Percentiles rank a stretch among this genome's conserved stretches.
Conservation (phyloP, 257 asterid genomes). For the Buddleja alternifolia region DNA sequence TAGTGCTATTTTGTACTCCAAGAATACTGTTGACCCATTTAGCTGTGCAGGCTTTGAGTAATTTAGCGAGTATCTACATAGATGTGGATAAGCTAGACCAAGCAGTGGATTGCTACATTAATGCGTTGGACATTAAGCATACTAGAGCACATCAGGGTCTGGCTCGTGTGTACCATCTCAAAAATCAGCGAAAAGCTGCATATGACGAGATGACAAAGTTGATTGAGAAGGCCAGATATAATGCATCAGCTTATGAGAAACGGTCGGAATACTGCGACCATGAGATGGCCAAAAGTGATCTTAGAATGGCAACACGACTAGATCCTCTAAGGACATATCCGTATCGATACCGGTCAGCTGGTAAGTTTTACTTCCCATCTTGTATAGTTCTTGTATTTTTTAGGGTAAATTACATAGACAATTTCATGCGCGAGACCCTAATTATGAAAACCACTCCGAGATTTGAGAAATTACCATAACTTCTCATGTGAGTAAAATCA, state of each 20-base stretch:
- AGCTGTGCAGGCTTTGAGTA: constrained; percentile 79
- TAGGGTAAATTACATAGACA: too few relatives aligned
- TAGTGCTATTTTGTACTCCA: not conserved
- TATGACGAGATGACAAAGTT: constrained; percentile 96
- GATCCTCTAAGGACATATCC: constrained; percentile 97
- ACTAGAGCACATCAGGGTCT: constrained; percentile 95
- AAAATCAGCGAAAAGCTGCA: constrained; percentile 78
- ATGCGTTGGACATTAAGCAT: constrained; percentile 89
- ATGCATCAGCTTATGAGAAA: constrained; percentile 96
- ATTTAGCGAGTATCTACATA: constrained; percentile 81
- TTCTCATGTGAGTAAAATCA: too few relatives aligned
- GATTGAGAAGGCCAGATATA: constrained; percentile 80
- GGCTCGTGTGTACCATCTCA: constrained; percentile 94
- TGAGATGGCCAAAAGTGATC: constrained; percentile 93
- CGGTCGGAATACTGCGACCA: constrained; percentile 91
- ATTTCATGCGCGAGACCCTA: too few relatives aligned
- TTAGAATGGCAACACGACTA: constrained; percentile 72
- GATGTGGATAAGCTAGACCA: constrained; percentile 83
- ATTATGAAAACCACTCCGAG: too few relatives aligned
- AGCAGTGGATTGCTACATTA: constrained; percentile 85
- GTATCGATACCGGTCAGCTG: constrained; percentile 89
- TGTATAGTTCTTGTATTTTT: too few relatives aligned
- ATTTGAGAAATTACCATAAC: too few relatives aligned
- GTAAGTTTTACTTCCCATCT: constrained; percentile 44
- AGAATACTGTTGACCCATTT: constrained; percentile 19